A percentile compares a stretch with the other conserved stretches of the same genome.
phyloP scores from a whole-genome alignment of 805 yeast genomes.

The Diddensiella caesifluorescens region DNA sequence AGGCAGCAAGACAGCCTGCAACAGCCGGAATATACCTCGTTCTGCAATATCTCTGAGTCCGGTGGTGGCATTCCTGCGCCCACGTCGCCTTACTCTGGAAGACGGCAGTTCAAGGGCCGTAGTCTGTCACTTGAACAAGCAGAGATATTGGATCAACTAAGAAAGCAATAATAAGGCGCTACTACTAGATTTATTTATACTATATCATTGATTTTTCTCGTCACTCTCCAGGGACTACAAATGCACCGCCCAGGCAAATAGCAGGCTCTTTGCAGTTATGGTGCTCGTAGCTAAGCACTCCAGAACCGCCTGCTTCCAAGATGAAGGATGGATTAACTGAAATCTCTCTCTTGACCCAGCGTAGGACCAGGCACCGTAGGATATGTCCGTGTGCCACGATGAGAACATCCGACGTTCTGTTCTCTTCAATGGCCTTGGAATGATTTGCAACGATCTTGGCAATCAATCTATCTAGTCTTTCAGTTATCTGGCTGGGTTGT shows the following conservation, averaged over 20 bases:
- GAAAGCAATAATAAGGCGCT: slow-evolving; percentile 18
- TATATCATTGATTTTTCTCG: neutral
- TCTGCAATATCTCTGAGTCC: slow-evolving; percentile 23
- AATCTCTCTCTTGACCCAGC: slow-evolving; percentile 71
- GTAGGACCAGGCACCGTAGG: slow-evolving; percentile 78
- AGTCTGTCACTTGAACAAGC: slow-evolving; percentile 49
- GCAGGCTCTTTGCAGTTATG: slow-evolving; percentile 84
- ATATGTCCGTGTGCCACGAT: slow-evolving; percentile 94
- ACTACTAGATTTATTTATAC: slow-evolving; percentile 5
- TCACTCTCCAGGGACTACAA: slow-evolving; percentile 44
- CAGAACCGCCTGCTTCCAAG: slow-evolving; percentile 93
- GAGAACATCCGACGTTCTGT: slow-evolving; percentile 61
- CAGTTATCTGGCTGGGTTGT: slow-evolving; percentile 55
- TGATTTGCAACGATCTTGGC: slow-evolving; percentile 51
- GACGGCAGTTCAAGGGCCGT: slow-evolving; percentile 29
- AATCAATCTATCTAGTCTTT: slow-evolving; percentile 68
- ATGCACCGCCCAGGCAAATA: slow-evolving; percentile 75
- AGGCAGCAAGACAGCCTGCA: neutral
- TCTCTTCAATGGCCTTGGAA: slow-evolving; percentile 26
- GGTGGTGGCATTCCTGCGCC: slow-evolving; percentile 21
- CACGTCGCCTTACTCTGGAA: slow-evolving; percentile 17
- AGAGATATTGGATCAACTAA: slow-evolving; percentile 44
- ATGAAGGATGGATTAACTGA: slow-evolving; percentile 69
- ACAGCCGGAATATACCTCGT: slow-evolving; percentile 26
- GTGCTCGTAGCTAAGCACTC: slow-evolving; percentile 87